Conservation (phyloP, 331 rosid species). For the Acacia concinna region DNA sequence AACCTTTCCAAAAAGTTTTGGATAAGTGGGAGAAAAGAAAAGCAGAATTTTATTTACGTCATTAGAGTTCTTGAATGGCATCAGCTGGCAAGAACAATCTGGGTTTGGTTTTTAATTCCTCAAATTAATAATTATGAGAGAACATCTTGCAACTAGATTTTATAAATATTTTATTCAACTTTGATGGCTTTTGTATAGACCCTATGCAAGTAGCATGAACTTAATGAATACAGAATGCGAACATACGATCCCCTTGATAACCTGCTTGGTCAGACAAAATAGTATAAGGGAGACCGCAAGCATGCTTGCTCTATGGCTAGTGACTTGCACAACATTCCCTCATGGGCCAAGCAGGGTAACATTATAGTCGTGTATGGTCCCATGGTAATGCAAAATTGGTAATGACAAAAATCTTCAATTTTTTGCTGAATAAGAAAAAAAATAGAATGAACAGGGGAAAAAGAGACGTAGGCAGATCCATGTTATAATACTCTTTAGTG, state of each 20-base stretch:
- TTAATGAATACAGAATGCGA: not conserved
- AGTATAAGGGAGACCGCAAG: conserved; percentile 20
- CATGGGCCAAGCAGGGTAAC: conserved; percentile 25
- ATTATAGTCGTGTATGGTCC: conserved; percentile 23
- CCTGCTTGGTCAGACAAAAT: conserved; percentile 13
- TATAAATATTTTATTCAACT: not conserved
- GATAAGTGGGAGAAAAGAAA: not conserved
- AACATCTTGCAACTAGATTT: not conserved
- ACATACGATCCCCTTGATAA: conserved; percentile 20
- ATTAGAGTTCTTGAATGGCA: conserved; percentile 11
- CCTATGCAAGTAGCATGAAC: conserved; percentile 6
- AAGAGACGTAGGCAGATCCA: conserved; percentile 22
- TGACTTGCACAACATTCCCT: conserved; percentile 20
- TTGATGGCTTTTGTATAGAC: conserved; percentile 11
- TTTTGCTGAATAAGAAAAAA: not conserved
- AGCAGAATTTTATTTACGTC: not conserved
- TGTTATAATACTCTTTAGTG: conserved; percentile 34
- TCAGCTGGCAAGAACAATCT: not conserved
- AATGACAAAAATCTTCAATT: not conserved
- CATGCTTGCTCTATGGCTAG: conserved; percentile 35
- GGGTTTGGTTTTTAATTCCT: conserved; percentile 16
- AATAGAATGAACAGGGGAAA: conserved; percentile 29
- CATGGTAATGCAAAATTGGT: conserved; percentile 15
- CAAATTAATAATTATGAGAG: conserved; percentile 21
- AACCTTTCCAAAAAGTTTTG: not conserved